Evolutionary conservation across 495 filamentous ascomycete genomes (phyloP).

Genomic region (Trichoderma reesei): DNA sequence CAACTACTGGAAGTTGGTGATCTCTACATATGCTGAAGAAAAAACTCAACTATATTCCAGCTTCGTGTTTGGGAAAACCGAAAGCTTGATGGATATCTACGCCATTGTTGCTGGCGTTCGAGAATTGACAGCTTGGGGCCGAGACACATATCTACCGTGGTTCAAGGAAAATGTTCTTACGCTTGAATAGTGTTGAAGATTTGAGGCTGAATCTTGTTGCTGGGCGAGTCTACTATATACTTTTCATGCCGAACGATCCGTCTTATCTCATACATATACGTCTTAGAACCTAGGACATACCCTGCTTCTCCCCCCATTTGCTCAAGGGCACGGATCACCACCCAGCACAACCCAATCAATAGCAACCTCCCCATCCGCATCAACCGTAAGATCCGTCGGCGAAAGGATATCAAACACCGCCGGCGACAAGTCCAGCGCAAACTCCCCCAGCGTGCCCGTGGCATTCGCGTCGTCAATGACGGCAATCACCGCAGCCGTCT

Average conservation of each 20-base stretch:
- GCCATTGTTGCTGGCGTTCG: conserved; percentile 10
- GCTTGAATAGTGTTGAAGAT: conserved; percentile 1
- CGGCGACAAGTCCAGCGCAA: neutral
- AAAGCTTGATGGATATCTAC: conserved; percentile 10
- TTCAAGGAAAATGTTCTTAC: conserved; percentile 11
- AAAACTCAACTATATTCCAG: conserved; percentile 10
- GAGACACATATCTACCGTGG: conserved; percentile 13
- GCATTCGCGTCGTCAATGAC: neutral
- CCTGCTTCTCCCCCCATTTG: neutral
- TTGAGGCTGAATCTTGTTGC: neutral
- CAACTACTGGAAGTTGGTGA: conserved; percentile 10
- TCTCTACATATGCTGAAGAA: conserved; percentile 11
- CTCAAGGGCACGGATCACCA: neutral
- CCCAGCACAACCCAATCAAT: neutral
- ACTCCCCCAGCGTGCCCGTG: neutral
- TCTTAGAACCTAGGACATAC: no score
- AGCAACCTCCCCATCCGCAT: neutral
- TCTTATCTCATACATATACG: no score
- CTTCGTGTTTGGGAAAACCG: conserved; percentile 10
- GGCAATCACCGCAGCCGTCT: neutral
- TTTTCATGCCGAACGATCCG: no score
- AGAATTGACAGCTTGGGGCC: conserved; percentile 9
- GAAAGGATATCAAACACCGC: neutral
- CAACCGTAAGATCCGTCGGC: neutral
- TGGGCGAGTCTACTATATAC: no score